Evolutionary conservation across 768 basidiomycete species (phyloP).

Genomic region (Boletus bicolor): DNA sequence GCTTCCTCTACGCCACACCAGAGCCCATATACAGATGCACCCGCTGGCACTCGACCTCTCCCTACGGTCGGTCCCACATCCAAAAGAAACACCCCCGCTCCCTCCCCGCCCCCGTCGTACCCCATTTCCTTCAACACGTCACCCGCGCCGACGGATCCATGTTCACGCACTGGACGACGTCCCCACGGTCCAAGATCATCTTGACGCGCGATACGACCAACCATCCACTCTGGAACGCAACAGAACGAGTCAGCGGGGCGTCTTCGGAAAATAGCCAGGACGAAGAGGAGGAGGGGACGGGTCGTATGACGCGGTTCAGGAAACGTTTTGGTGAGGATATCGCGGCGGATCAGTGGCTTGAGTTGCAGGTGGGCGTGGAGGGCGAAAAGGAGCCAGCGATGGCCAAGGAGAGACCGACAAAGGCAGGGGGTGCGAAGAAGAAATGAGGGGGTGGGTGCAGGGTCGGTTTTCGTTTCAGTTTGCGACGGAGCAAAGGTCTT

Average conservation of each 20-base stretch:
- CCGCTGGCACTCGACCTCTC: slow-evolving; percentile 62
- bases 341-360: slow-evolving; percentile 31
- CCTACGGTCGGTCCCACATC: slow-evolving; percentile 83
- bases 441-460: slow-evolving; percentile 7
- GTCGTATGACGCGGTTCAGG: slow-evolving; percentile 79
- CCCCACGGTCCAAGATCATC: slow-evolving; percentile 71
- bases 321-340: slow-evolving; percentile 61
- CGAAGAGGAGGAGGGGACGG: slow-evolving; percentile 69
- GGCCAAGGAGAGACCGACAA: slow-evolving; percentile 20
- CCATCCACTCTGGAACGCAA: slow-evolving; percentile 82
- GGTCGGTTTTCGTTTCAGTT: neutral
- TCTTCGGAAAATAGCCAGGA: slow-evolving; percentile 45
- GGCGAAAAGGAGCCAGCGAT: slow-evolving; percentile 28
- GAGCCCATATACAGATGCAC: slow-evolving; percentile 16
- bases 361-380: slow-evolving; percentile 25
- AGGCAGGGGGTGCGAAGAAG: slow-evolving; percentile 15
- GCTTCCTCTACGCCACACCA: slow-evolving; percentile 1
- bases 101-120: slow-evolving; percentile 81
- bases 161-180: slow-evolving; percentile 85
- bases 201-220: slow-evolving; percentile 88
- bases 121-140: slow-evolving; percentile 82
- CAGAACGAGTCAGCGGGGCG: slow-evolving; percentile 47
- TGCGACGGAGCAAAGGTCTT: neutral
- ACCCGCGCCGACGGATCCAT: slow-evolving; percentile 86
- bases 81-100: slow-evolving; percentile 64